Percentiles rank a stretch among this genome's conserved stretches.
Conservation (phyloP, 1,284 basidiomycete species). For the Malassezia arunalokei region DNA sequence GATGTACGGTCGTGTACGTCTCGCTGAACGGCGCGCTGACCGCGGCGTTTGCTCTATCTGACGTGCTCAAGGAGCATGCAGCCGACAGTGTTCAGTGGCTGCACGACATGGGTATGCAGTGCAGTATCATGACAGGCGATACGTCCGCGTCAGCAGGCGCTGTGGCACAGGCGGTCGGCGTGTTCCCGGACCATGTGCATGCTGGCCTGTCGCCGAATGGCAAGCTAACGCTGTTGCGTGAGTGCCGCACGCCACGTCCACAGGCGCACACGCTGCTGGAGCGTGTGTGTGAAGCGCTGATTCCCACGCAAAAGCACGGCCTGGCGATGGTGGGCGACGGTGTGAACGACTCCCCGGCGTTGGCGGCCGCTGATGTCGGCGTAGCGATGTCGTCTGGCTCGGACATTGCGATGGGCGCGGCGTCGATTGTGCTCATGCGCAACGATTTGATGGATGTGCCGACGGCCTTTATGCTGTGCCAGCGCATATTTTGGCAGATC, state of each 20-base stretch:
- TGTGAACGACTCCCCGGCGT: constrained; percentile 94
- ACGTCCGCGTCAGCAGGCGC: constrained; percentile 30
- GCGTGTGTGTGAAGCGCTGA: not conserved
- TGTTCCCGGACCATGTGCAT: constrained; percentile 31
- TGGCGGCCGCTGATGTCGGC: constrained; percentile 85
- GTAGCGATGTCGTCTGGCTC: constrained; percentile 92
- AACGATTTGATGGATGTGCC: constrained; percentile 92
- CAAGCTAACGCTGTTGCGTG: constrained; percentile 30
- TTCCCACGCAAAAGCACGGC: constrained; percentile 12
- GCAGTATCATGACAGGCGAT: constrained; percentile 42
- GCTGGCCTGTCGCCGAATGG: constrained; percentile 41
- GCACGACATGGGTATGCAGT: constrained; percentile 32
- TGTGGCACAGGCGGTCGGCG: constrained; percentile 29
- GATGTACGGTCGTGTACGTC: constrained; percentile 35
- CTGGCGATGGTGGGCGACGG: constrained; percentile 78
- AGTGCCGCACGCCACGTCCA: constrained; percentile 3
- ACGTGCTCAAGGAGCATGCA: constrained; percentile 39
- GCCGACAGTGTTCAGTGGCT: constrained; percentile 24
- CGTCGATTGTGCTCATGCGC: constrained; percentile 93
- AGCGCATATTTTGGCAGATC: constrained; percentile 80
- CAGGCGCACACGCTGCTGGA: not conserved
- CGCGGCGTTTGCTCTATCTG: constrained; percentile 30
- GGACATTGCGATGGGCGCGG: constrained; percentile 92
- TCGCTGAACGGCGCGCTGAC: constrained; percentile 29
- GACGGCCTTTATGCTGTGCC: constrained; percentile 80